These are phyloP conservation scores for Domatiomyces globalis DNA, from an alignment of 2,329 filamentous ascomycete species.

Conservation along the genomic window DNA sequence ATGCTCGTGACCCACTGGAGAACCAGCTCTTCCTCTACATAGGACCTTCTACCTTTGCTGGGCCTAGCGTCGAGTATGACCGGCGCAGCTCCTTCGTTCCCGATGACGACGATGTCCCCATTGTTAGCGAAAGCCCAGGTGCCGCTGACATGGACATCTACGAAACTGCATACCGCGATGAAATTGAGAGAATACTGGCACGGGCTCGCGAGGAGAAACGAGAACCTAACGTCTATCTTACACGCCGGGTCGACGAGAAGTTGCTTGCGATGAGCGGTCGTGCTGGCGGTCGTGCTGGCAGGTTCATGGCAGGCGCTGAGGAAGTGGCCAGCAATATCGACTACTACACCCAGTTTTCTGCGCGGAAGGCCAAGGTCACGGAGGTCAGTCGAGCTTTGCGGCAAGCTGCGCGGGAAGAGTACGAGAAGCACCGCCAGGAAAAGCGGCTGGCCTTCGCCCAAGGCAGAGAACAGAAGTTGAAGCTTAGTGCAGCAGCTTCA, in stretches of 20 bases:
- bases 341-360: slow-evolving; percentile 17
- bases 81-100: slow-evolving; percentile 15
- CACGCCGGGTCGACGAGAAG: slow-evolving; percentile 35
- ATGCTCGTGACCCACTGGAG: slow-evolving; percentile 50
- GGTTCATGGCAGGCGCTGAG: slow-evolving; percentile 17
- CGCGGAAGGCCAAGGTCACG: slow-evolving; percentile 16
- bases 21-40: slow-evolving; percentile 62
- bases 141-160: slow-evolving; percentile 79
- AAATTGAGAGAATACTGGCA: slow-evolving; percentile 57
- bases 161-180: slow-evolving; percentile 70
- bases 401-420: slow-evolving; percentile 18
- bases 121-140: slow-evolving; percentile 72
- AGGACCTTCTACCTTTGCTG: slow-evolving; percentile 42
- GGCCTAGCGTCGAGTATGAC: slow-evolving; percentile 34
- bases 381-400: slow-evolving; percentile 19
- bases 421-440: slow-evolving; percentile 17
- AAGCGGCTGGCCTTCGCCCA: slow-evolving; percentile 23
- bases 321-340: slow-evolving; percentile 16
- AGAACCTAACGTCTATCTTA: slow-evolving; percentile 45
- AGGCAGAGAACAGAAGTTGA: slow-evolving; percentile 8
- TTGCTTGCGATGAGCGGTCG: slow-evolving; percentile 17
- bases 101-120: slow-evolving; percentile 22
- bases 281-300: slow-evolving; percentile 17
- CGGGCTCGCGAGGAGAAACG: slow-evolving; percentile 23
- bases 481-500: background rate